Conservation (phyloP, 2,329 filamentous ascomycete genomes). For the Teratosphaeria nubilosa region DNA sequence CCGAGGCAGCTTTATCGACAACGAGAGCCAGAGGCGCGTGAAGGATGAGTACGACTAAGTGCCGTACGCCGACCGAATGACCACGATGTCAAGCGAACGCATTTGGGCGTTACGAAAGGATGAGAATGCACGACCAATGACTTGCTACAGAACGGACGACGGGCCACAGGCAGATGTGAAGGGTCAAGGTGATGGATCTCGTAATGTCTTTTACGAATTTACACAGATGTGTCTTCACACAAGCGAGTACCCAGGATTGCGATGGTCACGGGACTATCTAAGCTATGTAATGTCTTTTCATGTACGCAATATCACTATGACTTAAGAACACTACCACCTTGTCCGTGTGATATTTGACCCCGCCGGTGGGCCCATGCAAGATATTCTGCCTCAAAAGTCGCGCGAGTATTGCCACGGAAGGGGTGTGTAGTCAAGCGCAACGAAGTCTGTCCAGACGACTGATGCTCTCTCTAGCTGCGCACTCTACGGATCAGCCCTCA, state of each 20-base stretch:
- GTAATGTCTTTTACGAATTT: neutral
- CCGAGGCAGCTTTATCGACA: conserved; percentile 46
- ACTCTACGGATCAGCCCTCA: neutral
- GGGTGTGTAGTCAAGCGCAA: neutral
- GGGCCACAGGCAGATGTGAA: neutral
- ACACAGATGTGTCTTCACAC: neutral
- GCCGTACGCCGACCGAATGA: neutral
- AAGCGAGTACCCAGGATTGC: neutral
- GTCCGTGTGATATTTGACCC: neutral
- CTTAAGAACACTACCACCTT: neutral
- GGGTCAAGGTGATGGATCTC: neutral
- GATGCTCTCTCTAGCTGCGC: neutral
- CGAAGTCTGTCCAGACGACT: neutral
- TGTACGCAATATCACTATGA: neutral
- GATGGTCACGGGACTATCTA: neutral
- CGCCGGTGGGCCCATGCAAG: neutral
- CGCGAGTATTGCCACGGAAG: neutral
- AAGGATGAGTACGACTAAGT: conserved; percentile 59
- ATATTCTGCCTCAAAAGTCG: neutral
- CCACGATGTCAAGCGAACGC: neutral
- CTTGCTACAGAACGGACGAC: neutral
- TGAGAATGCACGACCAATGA: neutral
- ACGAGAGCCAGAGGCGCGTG: conserved; percentile 49
- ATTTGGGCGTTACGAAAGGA: neutral
- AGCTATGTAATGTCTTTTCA: neutral